Evolutionary conservation across 768 basidiomycete species (phyloP).

Genomic region (Infundibulicybe gibba): DNA sequence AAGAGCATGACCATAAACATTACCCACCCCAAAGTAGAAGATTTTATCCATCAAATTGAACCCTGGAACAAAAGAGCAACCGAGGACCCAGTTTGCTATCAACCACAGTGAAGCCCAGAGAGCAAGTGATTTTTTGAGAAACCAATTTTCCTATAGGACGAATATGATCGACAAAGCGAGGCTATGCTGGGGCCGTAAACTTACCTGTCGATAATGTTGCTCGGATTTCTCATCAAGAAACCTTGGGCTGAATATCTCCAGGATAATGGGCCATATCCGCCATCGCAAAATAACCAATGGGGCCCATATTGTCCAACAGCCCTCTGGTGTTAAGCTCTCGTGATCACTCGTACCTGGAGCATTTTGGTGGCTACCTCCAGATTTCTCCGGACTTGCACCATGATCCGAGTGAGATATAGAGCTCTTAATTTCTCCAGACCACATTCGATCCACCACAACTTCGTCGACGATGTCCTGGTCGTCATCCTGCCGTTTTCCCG

Average conservation of each 20-base stretch:
- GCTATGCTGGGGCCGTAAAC: background rate
- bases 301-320: conserved; percentile 27
- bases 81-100: conserved; percentile 67
- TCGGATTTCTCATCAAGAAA: conserved; percentile 56
- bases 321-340: conserved; percentile 30
- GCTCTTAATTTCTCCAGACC: conserved; percentile 58
- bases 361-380: conserved; percentile 35
- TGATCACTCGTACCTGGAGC: conserved; percentile 26
- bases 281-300: conserved; percentile 47
- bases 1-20: conserved; percentile 5
- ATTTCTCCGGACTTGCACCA: conserved; percentile 43
- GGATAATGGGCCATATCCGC: conserved; percentile 50
- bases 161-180: conserved; percentile 2
- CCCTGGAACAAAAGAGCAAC: conserved; percentile 43
- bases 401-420: conserved; percentile 52
- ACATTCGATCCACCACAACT: conserved; percentile 72
- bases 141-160: conserved; percentile 63
- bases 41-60: conserved; percentile 49
- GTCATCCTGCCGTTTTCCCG: conserved; percentile 13
- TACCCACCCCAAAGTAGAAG: conserved; percentile 54
- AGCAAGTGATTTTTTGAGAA: conserved; percentile 61
- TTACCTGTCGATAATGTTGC: conserved; percentile 39
- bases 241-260: conserved; percentile 55
- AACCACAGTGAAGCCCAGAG: conserved; percentile 64
- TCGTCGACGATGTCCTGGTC: conserved; percentile 53